Percentiles rank a stretch among this genome's conserved stretches.
Evolutionary conservation across 2,329 filamentous ascomycete genomes (phyloP).

Genomic region (Cladophialophora chaetospira): DNA sequence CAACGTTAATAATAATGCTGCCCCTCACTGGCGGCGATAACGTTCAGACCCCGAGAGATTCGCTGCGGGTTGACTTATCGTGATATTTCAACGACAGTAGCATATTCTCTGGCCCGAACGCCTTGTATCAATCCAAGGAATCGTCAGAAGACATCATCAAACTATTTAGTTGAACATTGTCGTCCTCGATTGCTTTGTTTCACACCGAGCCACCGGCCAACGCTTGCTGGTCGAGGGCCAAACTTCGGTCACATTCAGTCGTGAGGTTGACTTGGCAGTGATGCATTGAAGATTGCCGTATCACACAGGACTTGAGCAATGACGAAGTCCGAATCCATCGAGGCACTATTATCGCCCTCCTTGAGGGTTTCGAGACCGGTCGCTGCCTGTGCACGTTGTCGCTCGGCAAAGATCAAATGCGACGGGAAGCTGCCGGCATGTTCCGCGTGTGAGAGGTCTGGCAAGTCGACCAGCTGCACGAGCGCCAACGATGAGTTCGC

Average conservation of each 20-base stretch:
- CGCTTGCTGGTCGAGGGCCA: background rate
- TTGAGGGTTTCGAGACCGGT: constrained; percentile 76
- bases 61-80: too few relatives aligned
- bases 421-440: constrained; percentile 95
- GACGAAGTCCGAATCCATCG: constrained; percentile 32
- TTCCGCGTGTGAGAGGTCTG: constrained; percentile 90
- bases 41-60: too few relatives aligned
- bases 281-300: constrained; percentile 5
- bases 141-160: too few relatives aligned
- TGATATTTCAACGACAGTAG: too few relatives aligned
- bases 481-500: constrained; percentile 96
- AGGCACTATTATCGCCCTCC: constrained; percentile 48
- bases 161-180: too few relatives aligned
- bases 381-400: constrained; percentile 78
- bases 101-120: too few relatives aligned
- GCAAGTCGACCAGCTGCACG: constrained; percentile 82
- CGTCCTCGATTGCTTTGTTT: too few relatives aligned
- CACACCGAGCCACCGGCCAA: too few relatives aligned
- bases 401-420: constrained; percentile 94
- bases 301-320: constrained; percentile 10
- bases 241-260: background rate
- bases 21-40: too few relatives aligned
- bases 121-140: too few relatives aligned
- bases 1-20: too few relatives aligned
- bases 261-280: background rate